Percentiles rank a stretch among this genome's conserved stretches.
These are phyloP conservation scores for Phytopythium chamaehyphon DNA, from an alignment of 352 stramenopile genomes.

Conservation along the genomic window DNA sequence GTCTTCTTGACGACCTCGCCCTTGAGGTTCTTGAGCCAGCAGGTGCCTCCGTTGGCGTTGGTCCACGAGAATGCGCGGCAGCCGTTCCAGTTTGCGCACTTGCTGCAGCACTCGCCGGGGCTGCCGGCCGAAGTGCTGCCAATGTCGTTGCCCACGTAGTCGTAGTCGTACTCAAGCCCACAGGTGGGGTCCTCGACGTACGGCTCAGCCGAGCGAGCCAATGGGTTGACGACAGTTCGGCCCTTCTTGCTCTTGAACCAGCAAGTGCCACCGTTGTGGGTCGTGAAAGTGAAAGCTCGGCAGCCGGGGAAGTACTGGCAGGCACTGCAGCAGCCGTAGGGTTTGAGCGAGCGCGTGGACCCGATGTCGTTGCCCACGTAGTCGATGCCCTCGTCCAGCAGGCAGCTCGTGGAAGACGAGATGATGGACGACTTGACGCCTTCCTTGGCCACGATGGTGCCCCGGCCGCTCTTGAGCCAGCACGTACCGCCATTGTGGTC, in stretches of 20 bases:
- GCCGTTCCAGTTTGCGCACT: conserved; percentile 10
- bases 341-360: conserved; percentile 5
- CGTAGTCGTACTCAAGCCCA: conserved; percentile 18
- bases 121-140: conserved; percentile 10
- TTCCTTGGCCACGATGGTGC: conserved; percentile 13
- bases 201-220: conserved; percentile 19
- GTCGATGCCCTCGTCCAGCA: conserved; percentile 22
- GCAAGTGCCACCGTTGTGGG: conserved; percentile 17
- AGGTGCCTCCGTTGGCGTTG: conserved; percentile 12
- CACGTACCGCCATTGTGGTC: conserved; percentile 38
- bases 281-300: conserved; percentile 33
- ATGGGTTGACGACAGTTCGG: conserved; percentile 14
- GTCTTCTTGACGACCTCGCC: conserved; percentile 16
- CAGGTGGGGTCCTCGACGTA: conserved; percentile 7
- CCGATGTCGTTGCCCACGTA: conserved; percentile 26
- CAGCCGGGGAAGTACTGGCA: conserved; percentile 18
- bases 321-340: conserved; percentile 16
- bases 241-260: conserved; percentile 31
- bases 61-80: conserved; percentile 41
- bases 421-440: conserved; percentile 21
- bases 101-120: conserved; percentile 15
- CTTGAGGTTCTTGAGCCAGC: conserved; percentile 33
- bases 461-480: conserved; percentile 50
- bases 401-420: background rate
- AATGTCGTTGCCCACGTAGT: conserved; percentile 25